phyloP scores from a whole-genome alignment of 2,329 filamentous ascomycete genomes.

The Penicillium sp. region DNA sequence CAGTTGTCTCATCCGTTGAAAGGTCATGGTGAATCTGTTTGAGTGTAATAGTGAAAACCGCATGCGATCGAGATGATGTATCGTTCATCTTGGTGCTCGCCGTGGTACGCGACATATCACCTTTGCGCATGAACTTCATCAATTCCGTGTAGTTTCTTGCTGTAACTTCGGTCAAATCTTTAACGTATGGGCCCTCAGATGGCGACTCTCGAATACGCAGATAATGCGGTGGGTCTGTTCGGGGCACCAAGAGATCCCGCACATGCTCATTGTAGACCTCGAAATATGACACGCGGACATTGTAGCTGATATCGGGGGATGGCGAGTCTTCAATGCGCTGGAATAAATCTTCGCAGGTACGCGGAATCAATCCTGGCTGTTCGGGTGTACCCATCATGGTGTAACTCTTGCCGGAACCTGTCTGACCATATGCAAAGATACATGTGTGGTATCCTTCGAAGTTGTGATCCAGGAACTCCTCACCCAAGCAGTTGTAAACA shows the following conservation, averaged over 20 bases:
- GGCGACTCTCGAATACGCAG: conserved; percentile 97
- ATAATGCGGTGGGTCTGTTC: conserved; percentile 79
- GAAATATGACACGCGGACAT: conserved; percentile 96
- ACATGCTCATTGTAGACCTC: conserved; percentile 99
- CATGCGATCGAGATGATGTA: conserved; percentile 92
- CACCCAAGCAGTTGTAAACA: conserved; percentile 89
- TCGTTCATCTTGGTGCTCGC: conserved; percentile 99
- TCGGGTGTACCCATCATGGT: conserved; percentile 92
- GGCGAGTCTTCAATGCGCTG: conserved; percentile 84
- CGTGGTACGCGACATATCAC: conserved; percentile 81
- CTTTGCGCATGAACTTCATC: conserved; percentile 83
- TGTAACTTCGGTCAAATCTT: conserved; percentile 90
- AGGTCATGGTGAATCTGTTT: conserved; percentile 98
- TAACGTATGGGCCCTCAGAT: conserved; percentile 92
- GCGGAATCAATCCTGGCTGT: conserved; percentile 86
- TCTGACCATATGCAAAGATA: conserved; percentile 98
- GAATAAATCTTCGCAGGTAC: conserved; percentile 94
- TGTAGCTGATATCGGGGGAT: conserved; percentile 90
- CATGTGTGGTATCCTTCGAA: conserved; percentile 99
- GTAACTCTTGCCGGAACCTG: conserved; percentile 95
- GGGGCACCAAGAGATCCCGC: conserved; percentile 82
- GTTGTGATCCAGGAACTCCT: conserved; percentile 98
- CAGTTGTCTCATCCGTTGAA: conserved; percentile 95
- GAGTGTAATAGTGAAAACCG: conserved; percentile 96
- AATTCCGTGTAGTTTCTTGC: conserved; percentile 87